A percentile compares a stretch with the other conserved stretches of the same genome.
phyloP scores from a whole-genome alignment of 139 green algal species.

The Diplosphaera chodatii region DNA sequence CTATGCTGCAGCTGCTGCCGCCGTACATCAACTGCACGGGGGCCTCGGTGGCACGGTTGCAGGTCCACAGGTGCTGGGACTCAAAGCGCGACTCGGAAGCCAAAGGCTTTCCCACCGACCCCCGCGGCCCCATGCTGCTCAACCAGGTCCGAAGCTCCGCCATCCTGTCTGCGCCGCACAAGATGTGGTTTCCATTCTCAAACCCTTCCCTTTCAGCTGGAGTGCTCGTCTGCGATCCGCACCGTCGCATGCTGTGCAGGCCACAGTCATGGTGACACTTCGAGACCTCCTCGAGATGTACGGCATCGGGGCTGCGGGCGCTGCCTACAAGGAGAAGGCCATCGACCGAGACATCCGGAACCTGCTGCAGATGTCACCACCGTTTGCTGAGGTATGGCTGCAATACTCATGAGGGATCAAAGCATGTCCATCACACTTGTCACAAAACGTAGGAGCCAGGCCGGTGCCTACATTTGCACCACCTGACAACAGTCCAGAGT shows the following conservation, averaged over 20 bases:
- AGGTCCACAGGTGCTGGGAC: not conserved
- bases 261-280: constrained; percentile 21
- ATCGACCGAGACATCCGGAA: constrained; percentile 11
- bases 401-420: too few species aligned
- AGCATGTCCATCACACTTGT: too few species aligned
- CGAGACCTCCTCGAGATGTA: constrained; percentile 40
- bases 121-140: not conserved
- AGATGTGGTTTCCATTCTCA: too few species aligned
- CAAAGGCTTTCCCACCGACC: not conserved
- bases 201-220: too few species aligned
- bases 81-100: not conserved
- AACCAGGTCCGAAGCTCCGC: too few species aligned
- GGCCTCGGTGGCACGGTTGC: not conserved
- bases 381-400: constrained; percentile 22
- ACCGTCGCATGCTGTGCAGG: too few species aligned
- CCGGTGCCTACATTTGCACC: too few species aligned
- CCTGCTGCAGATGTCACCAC: constrained; percentile 14
- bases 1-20: too few species aligned
- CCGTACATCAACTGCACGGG: not conserved
- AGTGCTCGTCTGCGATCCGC: too few species aligned
- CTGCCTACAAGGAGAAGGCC: constrained; percentile 12
- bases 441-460: too few species aligned
- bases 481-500: too few species aligned
- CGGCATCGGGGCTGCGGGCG: constrained; percentile 16
- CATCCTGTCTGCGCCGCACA: too few species aligned